Percentiles rank a stretch among this genome's conserved stretches.
Evolutionary conservation across 2,329 filamentous ascomycete genomes (phyloP).

Genomic region (Diplodia intermedia): DNA sequence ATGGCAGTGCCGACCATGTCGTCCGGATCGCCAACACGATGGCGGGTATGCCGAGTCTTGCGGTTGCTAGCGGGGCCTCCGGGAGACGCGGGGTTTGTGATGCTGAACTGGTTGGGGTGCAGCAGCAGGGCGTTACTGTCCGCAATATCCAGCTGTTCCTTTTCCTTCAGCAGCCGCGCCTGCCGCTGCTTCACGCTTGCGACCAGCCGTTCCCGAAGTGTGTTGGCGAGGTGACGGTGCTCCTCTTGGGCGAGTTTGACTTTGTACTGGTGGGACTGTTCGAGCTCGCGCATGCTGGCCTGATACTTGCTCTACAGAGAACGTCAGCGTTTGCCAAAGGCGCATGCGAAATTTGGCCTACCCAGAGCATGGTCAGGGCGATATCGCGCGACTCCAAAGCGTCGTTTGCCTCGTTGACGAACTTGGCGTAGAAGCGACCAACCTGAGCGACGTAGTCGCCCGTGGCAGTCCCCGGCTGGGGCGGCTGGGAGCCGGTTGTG

Average conservation of each 20-base stretch:
- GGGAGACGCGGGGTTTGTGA: slow-evolving; percentile 68
- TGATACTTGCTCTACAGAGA: slow-evolving; percentile 62
- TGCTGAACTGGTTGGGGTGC: slow-evolving; percentile 70
- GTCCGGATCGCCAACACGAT: slow-evolving; percentile 60
- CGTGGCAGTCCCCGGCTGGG: slow-evolving; percentile 60
- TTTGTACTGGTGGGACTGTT: slow-evolving; percentile 64
- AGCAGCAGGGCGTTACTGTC: slow-evolving; percentile 70
- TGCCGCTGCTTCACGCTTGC: slow-evolving; percentile 64
- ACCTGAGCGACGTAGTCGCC: slow-evolving; percentile 71
- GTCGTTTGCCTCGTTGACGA: slow-evolving; percentile 85
- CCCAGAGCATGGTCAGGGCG: slow-evolving; percentile 80
- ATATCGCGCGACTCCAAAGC: slow-evolving; percentile 87
- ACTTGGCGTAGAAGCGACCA: slow-evolving; percentile 83
- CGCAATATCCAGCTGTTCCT: slow-evolving; percentile 70
- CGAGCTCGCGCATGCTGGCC: slow-evolving; percentile 61
- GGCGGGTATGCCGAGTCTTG: slow-evolving; percentile 68
- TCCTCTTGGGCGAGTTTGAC: slow-evolving; percentile 69
- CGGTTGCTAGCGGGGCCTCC: slow-evolving; percentile 66
- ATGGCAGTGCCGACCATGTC: slow-evolving; percentile 56
- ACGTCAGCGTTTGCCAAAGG: slow-evolving; percentile 35
- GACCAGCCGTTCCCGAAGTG: slow-evolving; percentile 67
- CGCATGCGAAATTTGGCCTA: slow-evolving; percentile 53
- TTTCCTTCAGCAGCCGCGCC: slow-evolving; percentile 66
- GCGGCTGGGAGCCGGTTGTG: slow-evolving; percentile 51
- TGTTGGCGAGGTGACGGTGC: slow-evolving; percentile 64